Base-by-base conservation (phyloP, 1,284 basidiomycete genomes). In the Rhodotorula sp. region DNA sequence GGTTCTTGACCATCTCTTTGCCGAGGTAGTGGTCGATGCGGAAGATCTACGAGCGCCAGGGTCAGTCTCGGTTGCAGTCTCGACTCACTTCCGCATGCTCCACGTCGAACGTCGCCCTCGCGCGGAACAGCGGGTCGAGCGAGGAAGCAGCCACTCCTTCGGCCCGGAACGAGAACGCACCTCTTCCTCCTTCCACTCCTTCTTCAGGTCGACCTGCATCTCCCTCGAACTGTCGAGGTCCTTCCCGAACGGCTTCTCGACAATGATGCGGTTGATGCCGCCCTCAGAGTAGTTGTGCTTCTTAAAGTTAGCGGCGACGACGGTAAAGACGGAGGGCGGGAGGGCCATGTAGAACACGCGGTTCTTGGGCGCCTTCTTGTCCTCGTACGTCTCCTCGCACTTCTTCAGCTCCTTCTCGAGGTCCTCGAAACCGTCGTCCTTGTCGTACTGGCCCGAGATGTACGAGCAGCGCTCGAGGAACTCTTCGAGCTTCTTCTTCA, bases 1-100 rank as follows among this genome's bases (percentile, higher is more conserved):
- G 80, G 81, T 97, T 97, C 85, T 97, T 97, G 80, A 96, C 91
- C 94, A 97, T 97, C 85, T 97, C 94, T 84, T 97, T 97, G 72
- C 94, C 94, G 65, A 97, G 88, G 81, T 97, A 97, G 80, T 97
- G 94, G 82, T 97, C 94, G 80, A 97, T 97, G 72, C 94, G 90
- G 87, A 91, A 97, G 15, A 93, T 97, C 84, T 78, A 58, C 15
- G 30, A 7, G 8, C 15, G 51, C 7, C 30, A 18, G 4, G 13
- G 34, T 5, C 11, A 50, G 50, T 20, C 28, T n/a, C 28, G 52
- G 56, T 24, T 56, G 28, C 13, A 31, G 40, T 13, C 40, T 18
- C 3, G 8, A 4, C 40, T 7, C 40, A 3, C 3, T 44, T 11
- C 40, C 7, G 40, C 40, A 44, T 44, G 40, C 10, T 44, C 40